Evolutionary conservation across 2,329 filamentous ascomycete genomes (phyloP).

Genomic region (Epichloe hybrida): DNA sequence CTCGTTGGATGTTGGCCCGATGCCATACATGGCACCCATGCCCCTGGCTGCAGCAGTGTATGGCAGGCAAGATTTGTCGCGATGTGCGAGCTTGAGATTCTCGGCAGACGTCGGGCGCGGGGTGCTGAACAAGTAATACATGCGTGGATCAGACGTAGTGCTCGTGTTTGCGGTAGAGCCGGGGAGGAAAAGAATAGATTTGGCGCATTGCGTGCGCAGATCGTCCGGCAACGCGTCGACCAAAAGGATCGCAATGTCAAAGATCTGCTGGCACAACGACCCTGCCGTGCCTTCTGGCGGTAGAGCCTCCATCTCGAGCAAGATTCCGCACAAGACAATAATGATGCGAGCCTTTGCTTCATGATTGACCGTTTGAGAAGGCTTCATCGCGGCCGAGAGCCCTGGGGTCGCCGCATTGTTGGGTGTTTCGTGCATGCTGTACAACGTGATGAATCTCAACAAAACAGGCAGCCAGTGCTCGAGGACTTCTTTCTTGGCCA

Average conservation of each 20-base stretch:
- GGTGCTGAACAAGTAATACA: constrained; percentile 45
- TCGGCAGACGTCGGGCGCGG: constrained; percentile 28
- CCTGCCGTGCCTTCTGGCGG: constrained; percentile 18
- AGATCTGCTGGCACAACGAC: constrained; percentile 33
- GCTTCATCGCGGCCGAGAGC: constrained; percentile 21
- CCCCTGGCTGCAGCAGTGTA: constrained; percentile 25
- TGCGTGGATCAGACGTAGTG: constrained; percentile 32
- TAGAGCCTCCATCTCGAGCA: constrained; percentile 35
- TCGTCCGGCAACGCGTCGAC: constrained; percentile 46
- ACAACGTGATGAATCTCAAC: constrained; percentile 42
- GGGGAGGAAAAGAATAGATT: constrained; percentile 26
- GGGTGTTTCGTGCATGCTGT: constrained; percentile 29
- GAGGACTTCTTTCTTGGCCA: constrained; percentile 27
- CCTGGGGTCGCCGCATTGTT: constrained; percentile 16
- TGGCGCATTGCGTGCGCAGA: constrained; percentile 35
- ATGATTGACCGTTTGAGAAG: constrained; percentile 17
- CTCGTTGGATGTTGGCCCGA: constrained; percentile 26
- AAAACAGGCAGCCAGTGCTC: constrained; percentile 45
- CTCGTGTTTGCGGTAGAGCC: constrained; percentile 18
- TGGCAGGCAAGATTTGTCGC: constrained; percentile 30
- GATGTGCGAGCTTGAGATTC: constrained; percentile 38
- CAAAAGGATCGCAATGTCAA: constrained; percentile 44
- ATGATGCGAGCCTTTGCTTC: constrained; percentile 35
- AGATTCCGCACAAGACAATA: constrained; percentile 35
- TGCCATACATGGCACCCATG: constrained; percentile 26